Conservation (phyloP, 768 basidiomycete species). For the Trametes villosa region DNA sequence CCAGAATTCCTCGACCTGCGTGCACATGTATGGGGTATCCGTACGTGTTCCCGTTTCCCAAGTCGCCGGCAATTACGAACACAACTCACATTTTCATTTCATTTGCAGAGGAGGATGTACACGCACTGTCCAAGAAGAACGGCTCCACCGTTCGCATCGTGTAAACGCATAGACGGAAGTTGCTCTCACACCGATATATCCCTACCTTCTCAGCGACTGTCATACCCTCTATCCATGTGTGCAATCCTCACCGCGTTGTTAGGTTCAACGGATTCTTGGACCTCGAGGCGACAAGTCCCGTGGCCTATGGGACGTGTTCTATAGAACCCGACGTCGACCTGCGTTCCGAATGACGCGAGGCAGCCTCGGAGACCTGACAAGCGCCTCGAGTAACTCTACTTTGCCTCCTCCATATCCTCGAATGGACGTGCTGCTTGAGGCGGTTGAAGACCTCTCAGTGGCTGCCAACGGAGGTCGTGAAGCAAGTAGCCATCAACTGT, state of each 20-base stretch:
- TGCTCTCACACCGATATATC: not conserved
- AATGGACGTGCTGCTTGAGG: too few species aligned
- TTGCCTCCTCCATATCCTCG: too few species aligned
- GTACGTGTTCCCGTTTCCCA: conserved; percentile 50
- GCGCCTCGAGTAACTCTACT: too few species aligned
- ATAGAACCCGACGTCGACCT: too few species aligned
- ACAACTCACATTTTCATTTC: not conserved
- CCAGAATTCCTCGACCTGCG: conserved; percentile 81
- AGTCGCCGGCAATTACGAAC: not conserved
- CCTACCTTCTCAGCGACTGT: not conserved
- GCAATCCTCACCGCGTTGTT: not conserved
- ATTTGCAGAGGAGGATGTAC: conserved; percentile 77
- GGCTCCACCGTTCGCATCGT: conserved; percentile 59
- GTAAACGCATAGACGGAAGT: conserved; percentile 19
- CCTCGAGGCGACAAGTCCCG: too few species aligned
- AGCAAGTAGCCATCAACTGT: too few species aligned
- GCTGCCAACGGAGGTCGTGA: too few species aligned
- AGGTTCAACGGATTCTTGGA: not conserved
- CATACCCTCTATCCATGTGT: not conserved
- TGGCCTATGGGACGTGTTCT: too few species aligned
- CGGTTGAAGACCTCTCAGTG: too few species aligned
- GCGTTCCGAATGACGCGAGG: too few species aligned
- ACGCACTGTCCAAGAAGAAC: conserved; percentile 72
- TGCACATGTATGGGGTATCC: conserved; percentile 86
- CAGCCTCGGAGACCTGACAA: too few species aligned